phyloP scores from a whole-genome alignment of 805 yeast species.

The Lipomyces mesembrius region DNA sequence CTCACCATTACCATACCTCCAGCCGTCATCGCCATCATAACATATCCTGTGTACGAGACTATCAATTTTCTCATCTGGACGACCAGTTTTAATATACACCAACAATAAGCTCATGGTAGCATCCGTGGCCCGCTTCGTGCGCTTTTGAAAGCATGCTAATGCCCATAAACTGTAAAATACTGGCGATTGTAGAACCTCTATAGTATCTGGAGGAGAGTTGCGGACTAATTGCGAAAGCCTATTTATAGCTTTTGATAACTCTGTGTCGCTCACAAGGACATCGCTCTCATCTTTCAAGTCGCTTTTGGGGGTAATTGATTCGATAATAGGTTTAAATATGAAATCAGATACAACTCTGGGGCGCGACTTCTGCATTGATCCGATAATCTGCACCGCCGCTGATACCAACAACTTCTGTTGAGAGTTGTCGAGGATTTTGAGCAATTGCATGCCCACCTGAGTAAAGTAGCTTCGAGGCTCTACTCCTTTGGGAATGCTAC shows the following conservation, averaged over 20 bases:
- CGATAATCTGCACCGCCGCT: conserved; percentile 58
- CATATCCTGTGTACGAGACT: conserved; percentile 45
- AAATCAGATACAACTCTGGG: conserved; percentile 62
- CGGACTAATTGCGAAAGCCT: conserved; percentile 22
- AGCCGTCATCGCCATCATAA: conserved; percentile 43
- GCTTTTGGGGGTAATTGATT: conserved; percentile 11
- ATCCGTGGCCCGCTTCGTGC: conserved; percentile 32
- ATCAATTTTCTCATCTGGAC: conserved; percentile 45
- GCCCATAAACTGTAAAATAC: conserved; percentile 29
- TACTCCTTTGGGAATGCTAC: conserved; percentile 63
- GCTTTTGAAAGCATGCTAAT: conserved; percentile 21
- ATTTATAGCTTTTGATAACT: conserved; percentile 47
- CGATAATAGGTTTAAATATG: conserved; percentile 48
- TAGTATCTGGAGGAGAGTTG: conserved; percentile 21
- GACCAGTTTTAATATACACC: conserved; percentile 33
- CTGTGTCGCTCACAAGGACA: conserved; percentile 43
- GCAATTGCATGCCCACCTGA: conserved; percentile 66
- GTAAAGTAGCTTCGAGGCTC: conserved; percentile 57
- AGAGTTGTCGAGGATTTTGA: conserved; percentile 59
- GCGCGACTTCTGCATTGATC: conserved; percentile 47
- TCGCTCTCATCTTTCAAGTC: background rate
- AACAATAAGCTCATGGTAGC: conserved; percentile 18
- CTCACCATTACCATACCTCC: conserved; percentile 41
- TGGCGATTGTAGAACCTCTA: conserved; percentile 9
- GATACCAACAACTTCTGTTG: conserved; percentile 51